These are phyloP conservation scores for Spathaspora girioi DNA, from an alignment of 805 yeast species.

Conservation along the genomic window DNA sequence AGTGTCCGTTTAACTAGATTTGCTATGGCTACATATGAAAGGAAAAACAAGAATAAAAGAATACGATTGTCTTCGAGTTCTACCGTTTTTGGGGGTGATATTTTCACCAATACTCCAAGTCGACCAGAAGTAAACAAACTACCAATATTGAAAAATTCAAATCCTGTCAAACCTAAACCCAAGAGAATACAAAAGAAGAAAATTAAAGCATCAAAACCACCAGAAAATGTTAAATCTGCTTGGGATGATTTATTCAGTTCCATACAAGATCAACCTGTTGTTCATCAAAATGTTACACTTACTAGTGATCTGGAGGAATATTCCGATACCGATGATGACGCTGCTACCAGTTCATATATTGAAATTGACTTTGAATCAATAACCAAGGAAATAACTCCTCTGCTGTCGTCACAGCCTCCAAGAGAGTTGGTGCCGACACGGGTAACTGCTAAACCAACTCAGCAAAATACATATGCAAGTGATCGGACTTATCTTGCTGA, in stretches of 20 bases:
- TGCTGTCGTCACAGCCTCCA: background rate
- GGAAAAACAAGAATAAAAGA: background rate
- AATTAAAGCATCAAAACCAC: background rate
- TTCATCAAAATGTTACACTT: too few species aligned
- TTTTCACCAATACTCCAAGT: background rate
- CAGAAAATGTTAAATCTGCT: conserved; percentile 1
- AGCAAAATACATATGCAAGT: background rate
- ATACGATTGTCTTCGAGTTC: background rate
- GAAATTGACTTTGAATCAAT: background rate
- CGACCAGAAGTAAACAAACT: background rate
- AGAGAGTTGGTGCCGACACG: background rate
- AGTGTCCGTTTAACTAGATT: too few species aligned
- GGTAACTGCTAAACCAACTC: background rate
- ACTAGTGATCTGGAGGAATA: background rate
- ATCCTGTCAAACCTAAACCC: background rate
- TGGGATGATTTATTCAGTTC: conserved; percentile 16
- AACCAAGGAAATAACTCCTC: background rate
- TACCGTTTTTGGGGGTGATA: background rate
- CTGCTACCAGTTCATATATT: background rate
- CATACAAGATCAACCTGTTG: conserved; percentile 6
- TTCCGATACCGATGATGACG: background rate
- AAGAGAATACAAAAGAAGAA: background rate
- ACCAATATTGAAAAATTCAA: background rate
- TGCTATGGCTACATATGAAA: background rate
- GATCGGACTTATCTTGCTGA: background rate